These are phyloP conservation scores for Zymoseptoria crescenta DNA, from an alignment of 2,329 filamentous ascomycete genomes.

Conservation along the genomic window DNA sequence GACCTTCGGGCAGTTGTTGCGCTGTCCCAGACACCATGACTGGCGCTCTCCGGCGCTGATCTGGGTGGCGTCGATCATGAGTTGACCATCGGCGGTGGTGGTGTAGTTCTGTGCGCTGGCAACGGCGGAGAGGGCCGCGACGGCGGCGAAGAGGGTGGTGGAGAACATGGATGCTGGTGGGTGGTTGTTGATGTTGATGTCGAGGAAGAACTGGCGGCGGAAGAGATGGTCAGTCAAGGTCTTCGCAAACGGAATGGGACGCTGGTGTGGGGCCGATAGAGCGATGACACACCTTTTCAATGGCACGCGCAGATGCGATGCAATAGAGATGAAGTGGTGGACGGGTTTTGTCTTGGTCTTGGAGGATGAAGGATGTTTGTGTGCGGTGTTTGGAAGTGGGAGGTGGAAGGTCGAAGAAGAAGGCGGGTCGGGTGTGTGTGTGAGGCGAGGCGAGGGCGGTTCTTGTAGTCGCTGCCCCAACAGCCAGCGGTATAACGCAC, in stretches of 20 bases:
- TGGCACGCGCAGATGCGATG: background rate
- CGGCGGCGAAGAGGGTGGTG: constrained; percentile 37
- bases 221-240: background rate
- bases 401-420: too few relatives aligned
- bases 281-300: constrained; percentile 1
- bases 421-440: too few relatives aligned
- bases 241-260: background rate
- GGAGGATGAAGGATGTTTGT: background rate
- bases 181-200: constrained; percentile 18
- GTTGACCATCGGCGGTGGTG: constrained; percentile 26
- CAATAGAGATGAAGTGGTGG: constrained; percentile 3
- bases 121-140: constrained; percentile 37
- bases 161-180: constrained; percentile 38
- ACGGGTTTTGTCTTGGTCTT: background rate
- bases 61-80: constrained; percentile 36
- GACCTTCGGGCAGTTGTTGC: constrained; percentile 52
- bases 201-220: background rate
- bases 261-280: background rate
- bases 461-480: too few relatives aligned
- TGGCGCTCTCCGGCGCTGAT: constrained; percentile 33
- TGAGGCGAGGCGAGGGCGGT: too few relatives aligned
- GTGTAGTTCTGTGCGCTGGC: constrained; percentile 38
- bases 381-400: background rate
- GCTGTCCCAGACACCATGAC: constrained; percentile 52
- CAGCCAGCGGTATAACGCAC: too few relatives aligned